Base-by-base conservation (phyloP, 2,329 filamentous ascomycete species). In the Fusarium sp. region DNA sequence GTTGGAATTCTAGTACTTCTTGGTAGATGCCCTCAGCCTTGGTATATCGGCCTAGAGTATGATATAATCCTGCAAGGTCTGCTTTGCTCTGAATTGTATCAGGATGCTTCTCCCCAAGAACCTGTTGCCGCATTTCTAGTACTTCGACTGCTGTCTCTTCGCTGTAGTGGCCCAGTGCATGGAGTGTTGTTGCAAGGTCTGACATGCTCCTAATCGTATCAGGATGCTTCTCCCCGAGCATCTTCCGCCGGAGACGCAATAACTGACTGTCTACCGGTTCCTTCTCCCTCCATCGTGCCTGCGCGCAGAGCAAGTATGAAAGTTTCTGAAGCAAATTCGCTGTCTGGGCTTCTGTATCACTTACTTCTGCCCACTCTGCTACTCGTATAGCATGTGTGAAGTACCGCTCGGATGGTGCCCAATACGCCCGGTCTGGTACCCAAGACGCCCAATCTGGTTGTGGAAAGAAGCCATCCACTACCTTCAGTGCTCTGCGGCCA, bases 291-390 rank as follows among this genome's bases (percentile, higher is more conserved):
- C 8, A 51, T 36, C 6, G 11, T 1, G 37, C 37, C 21, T 10
- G n/a, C 1, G 11, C 0, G 2, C 4, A 1, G 1, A 57, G 10
- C 33, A 43, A 51, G 1, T 1, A 0, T 5, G 29, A 9, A 3
- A 43, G 23, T n/a, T 0, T 2, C 11, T 11, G 10, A n/a, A 57
- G 53, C 1, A 50, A 11, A 17, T 0, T 4, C 3, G 29, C n/a
- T 15, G 53, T 36, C 29, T 37, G 3, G 6, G 20, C 4, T 2
- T 57, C 46, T 5, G 21, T 51, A 1, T 4, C 14, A 6, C 15
- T 23, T 3, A 37, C 1, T 8, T 43, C 39, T 14, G 37, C 53
- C 23, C 23, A 57, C 11, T 43, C 45, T 3, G 7, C 29, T 18
- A 43, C 15, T 50, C 11, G 18, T 17, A 51, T 8, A 17, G 45